Evolutionary conservation across 2,329 filamentous ascomycete species (phyloP).

Genomic region (Ophiocordyceps sinensis): DNA sequence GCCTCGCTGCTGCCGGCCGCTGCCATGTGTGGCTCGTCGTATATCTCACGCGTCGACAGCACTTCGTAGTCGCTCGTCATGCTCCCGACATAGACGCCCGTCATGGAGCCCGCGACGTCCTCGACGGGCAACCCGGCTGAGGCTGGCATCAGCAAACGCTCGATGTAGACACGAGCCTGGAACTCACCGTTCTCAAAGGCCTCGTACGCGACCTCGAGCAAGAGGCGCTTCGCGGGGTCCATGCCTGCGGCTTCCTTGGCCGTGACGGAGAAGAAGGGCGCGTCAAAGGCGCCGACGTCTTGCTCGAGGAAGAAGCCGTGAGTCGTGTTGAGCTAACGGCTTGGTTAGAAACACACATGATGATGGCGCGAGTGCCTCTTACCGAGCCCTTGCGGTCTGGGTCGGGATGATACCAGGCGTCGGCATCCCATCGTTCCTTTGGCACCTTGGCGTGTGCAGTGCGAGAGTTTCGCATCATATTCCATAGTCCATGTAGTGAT

Average conservation of each 20-base stretch:
- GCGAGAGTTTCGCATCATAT: constrained; percentile 14
- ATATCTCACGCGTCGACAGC: constrained; percentile 6
- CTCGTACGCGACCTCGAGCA: constrained; percentile 14
- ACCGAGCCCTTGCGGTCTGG: neutral
- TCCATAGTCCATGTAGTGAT: constrained; percentile 13
- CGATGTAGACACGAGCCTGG: neutral
- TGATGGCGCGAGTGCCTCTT: neutral
- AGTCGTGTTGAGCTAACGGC: neutral
- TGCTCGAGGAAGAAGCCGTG: constrained; percentile 12
- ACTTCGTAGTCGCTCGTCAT: constrained; percentile 13
- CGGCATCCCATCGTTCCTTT: constrained; percentile 10
- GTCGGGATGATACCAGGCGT: constrained; percentile 7
- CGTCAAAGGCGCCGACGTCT: constrained; percentile 12
- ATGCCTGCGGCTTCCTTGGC: constrained; percentile 11
- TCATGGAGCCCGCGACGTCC: constrained; percentile 9
- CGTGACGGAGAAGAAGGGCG: constrained; percentile 16
- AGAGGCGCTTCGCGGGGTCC: constrained; percentile 14
- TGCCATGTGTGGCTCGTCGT: constrained; percentile 1
- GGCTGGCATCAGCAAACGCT: neutral
- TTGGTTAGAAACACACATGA: neutral
- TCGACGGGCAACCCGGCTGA: constrained; percentile 6
- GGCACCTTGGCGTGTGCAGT: constrained; percentile 12
- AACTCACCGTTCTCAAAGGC: constrained; percentile 8
- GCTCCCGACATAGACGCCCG: constrained; percentile 13
- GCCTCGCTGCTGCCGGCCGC: constrained; percentile 9